A percentile compares a stretch with the other conserved stretches of the same genome.
Conservation (phyloP, 2,329 filamentous ascomycete genomes). For the Penicillium sp. region DNA sequence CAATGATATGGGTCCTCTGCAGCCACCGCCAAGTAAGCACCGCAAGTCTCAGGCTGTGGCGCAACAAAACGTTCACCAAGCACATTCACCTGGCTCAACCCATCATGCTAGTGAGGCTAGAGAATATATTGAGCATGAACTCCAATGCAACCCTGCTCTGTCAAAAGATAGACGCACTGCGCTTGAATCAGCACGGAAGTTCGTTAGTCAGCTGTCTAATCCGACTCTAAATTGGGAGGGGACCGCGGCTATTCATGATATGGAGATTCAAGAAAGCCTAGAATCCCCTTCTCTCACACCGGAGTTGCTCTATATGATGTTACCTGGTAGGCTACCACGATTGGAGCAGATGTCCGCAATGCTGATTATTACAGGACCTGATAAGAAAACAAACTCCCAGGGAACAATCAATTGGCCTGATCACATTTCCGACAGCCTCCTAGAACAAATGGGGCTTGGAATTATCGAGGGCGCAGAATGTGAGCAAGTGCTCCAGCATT, state of each 20-base stretch:
- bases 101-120: constrained; percentile 20
- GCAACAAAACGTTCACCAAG: constrained; percentile 4
- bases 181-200: constrained; percentile 16
- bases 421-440: constrained; percentile 18
- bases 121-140: constrained; percentile 23
- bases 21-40: constrained; percentile 7
- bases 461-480: constrained; percentile 20
- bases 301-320: constrained; percentile 23
- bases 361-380: constrained; percentile 10
- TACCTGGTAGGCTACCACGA: constrained; percentile 11
- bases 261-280: constrained; percentile 10
- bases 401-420: constrained; percentile 21
- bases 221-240: constrained; percentile 16
- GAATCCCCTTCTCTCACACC: constrained; percentile 16
- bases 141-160: constrained; percentile 20
- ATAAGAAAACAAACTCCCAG: constrained; percentile 19
- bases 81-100: constrained; percentile 15
- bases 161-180: constrained; percentile 20
- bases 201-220: constrained; percentile 21
- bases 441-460: constrained; percentile 23
- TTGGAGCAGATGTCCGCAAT: neutral
- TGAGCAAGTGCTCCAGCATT: constrained; percentile 17
- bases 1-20: neutral
- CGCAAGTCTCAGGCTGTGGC: constrained; percentile 9
- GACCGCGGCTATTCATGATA: constrained; percentile 3